These are phyloP conservation scores for Amoebophrya sp. DNA, from an alignment of 169 alveolate genomes.

Conservation along the genomic window DNA sequence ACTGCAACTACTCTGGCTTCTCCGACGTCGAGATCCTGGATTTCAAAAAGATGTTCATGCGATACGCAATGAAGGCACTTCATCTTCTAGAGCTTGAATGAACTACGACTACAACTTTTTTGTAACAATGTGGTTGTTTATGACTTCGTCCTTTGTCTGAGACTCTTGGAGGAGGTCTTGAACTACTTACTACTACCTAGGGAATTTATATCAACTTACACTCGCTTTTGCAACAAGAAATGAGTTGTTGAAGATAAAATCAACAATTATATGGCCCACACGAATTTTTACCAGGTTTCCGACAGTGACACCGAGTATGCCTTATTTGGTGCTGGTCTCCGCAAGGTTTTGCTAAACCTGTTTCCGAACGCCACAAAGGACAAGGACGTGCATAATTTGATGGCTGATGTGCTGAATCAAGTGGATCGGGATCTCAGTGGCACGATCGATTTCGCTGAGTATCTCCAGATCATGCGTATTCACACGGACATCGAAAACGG, in stretches of 20 bases:
- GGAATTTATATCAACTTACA: too few species aligned
- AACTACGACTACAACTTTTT: too few species aligned
- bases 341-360: conserved; percentile 9
- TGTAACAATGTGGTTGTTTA: too few species aligned
- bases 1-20: not conserved
- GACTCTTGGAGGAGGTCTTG: too few species aligned
- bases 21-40: not conserved
- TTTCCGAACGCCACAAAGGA: not conserved
- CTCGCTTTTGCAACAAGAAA: too few species aligned
- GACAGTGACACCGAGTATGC: not conserved
- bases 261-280: too few species aligned
- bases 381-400: not conserved
- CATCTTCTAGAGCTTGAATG: too few species aligned
- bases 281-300: too few species aligned
- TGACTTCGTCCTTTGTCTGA: too few species aligned
- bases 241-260: too few species aligned
- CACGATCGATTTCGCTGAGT: conserved; percentile 1
- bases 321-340: not conserved
- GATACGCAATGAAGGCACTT: not conserved
- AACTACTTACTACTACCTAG: too few species aligned
- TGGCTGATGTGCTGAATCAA: not conserved
- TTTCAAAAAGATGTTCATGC: not conserved
- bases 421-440: not conserved
- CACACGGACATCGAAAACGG: not conserved
- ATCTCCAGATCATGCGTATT: not conserved